Evolutionary conservation across 768 basidiomycete genomes (phyloP), one percentile per base, ranked within the genome.

Genomic region (Phanerodontia chrysosporium): DNA sequence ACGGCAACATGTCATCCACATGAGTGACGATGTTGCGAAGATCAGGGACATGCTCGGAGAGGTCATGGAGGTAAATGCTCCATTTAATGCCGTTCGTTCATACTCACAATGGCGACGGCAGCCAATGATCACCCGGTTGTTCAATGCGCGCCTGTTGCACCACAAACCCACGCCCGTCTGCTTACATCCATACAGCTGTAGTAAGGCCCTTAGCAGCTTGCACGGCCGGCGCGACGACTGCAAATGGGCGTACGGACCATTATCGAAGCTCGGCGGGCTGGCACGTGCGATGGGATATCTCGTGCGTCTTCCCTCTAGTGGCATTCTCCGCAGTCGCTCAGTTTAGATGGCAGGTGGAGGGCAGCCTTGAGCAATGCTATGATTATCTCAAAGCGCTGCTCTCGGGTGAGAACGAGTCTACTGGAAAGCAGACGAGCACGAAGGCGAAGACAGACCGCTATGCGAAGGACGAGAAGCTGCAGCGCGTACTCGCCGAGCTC

Each of bases 241-340:
- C 58, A 72, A 67, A 58, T 87, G 83, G 80, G 81, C 83, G 9
- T 79, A 75, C 62, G 70, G 70, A 0, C 61, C 80, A 7, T 75
- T 93, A 30, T 74, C 78, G 42, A 80, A 77, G 64, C 67, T 95
- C 25, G 75, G 75, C 14, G 64, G 72, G 25, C 75, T 97, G 68
- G 91, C 92, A 8, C 78, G 92, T 51, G 91, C 87, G 1, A 92
- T 97, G 90, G 82, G 85, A 0, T 93, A 98, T 69, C 77, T 99
- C 63, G 92, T 97, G 67, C 58, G 86, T 68, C 5, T 16, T 45
- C 27, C 25, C 28, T 14, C 16, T 32, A 49, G 10, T 22, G 14
- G 28, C 39, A n/a, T 30, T 51, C 2, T n/a, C 29, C 3, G 22
- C 5, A 25, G 46, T n/a, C 32, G 10, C 36, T 51, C 10, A 28